phyloP scores from a whole-genome alignment of 2,329 filamentous ascomycete genomes.

The Fusarium veterinarium region DNA sequence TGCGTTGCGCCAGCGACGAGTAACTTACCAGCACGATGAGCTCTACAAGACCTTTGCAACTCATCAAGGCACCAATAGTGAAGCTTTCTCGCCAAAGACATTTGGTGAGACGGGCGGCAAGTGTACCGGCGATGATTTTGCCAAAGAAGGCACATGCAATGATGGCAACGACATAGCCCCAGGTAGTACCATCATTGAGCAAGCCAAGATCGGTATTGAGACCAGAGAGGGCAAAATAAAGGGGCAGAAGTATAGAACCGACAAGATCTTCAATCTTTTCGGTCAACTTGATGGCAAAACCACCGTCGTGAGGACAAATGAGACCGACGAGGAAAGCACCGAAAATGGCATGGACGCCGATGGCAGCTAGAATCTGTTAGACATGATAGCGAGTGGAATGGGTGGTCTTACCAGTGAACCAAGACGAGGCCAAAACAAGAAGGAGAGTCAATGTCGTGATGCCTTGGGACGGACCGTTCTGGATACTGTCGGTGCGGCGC shows the following conservation, averaged over 20 bases:
- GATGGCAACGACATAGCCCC: slow-evolving; percentile 90
- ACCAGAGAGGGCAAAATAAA: slow-evolving; percentile 94
- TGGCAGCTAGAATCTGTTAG: slow-evolving; percentile 61
- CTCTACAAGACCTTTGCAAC: slow-evolving; percentile 94
- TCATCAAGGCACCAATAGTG: slow-evolving; percentile 91
- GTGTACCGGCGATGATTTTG: slow-evolving; percentile 84
- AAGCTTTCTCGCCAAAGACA: slow-evolving; percentile 92
- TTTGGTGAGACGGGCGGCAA: slow-evolving; percentile 76
- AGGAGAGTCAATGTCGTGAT: slow-evolving; percentile 86
- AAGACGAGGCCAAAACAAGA: slow-evolving; percentile 80
- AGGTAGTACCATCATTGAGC: slow-evolving; percentile 82
- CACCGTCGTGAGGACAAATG: slow-evolving; percentile 89
- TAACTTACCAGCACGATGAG: slow-evolving; percentile 85
- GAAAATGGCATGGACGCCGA: slow-evolving; percentile 95
- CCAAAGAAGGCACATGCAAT: slow-evolving; percentile 84
- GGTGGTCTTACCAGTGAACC: slow-evolving; percentile 73
- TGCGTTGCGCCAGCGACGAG: rapidly evolving
- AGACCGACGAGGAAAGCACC: slow-evolving; percentile 90
- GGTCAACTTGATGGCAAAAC: slow-evolving; percentile 89
- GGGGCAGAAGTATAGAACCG: slow-evolving; percentile 82
- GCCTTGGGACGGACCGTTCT: slow-evolving; percentile 88
- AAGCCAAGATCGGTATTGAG: slow-evolving; percentile 89
- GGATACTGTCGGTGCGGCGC: slow-evolving; percentile 77
- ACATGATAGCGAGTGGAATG: not conserved
- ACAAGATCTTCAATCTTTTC: slow-evolving; percentile 96